Evolutionary conservation across 495 filamentous ascomycete species (phyloP).

Genomic region (Recurvomyces mirabilis): DNA sequence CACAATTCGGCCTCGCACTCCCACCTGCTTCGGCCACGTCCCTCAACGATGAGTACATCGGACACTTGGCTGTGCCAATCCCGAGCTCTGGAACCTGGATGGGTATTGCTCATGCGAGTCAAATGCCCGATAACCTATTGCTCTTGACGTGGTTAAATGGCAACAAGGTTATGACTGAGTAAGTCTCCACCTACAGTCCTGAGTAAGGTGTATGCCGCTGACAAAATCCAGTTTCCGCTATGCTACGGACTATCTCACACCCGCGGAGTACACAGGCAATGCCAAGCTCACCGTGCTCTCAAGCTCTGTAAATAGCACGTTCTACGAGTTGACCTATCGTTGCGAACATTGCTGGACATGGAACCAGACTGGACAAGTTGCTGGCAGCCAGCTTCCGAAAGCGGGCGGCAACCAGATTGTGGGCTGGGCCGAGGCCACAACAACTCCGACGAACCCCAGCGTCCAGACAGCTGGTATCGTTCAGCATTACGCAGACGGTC

Average conservation of each 20-base stretch:
- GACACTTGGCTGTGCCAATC: constrained; percentile 29
- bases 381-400: constrained; percentile 26
- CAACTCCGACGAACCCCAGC: constrained; percentile 24
- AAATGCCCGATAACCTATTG: background rate
- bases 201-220: background rate
- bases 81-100: constrained; percentile 38
- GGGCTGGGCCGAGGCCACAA: constrained; percentile 36
- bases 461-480: constrained; percentile 27
- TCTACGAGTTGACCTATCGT: constrained; percentile 48
- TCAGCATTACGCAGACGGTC: constrained; percentile 36
- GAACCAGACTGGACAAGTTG: constrained; percentile 38
- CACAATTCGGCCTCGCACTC: background rate
- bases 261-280: constrained; percentile 45
- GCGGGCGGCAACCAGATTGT: constrained; percentile 20
- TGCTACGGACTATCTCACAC: constrained; percentile 45
- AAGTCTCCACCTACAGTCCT: background rate
- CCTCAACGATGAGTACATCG: constrained; percentile 45
- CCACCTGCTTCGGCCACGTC: constrained; percentile 33
- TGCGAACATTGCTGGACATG: constrained; percentile 52
- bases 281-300: constrained; percentile 46
- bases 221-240: constrained; percentile 44
- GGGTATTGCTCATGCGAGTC: constrained; percentile 35
- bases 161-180: background rate
- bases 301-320: constrained; percentile 38
- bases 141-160: background rate